Conservation (phyloP, 352 stramenopile species). For the Globisporangium nagaii region DNA sequence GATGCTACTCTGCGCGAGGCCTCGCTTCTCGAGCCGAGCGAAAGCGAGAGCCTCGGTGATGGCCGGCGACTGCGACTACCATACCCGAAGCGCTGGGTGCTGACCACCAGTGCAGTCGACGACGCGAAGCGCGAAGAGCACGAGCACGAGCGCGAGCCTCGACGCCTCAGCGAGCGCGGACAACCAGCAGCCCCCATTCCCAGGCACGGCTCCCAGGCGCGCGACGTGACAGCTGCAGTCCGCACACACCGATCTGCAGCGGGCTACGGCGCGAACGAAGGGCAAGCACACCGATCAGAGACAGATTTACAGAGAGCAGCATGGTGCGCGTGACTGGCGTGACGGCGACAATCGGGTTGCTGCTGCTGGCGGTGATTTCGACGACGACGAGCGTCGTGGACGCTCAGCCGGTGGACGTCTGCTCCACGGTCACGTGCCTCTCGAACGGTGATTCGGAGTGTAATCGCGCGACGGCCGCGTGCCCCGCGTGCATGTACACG, state of each 20-base stretch:
- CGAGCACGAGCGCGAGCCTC: background rate
- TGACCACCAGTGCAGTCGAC: background rate
- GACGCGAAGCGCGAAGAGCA: background rate
- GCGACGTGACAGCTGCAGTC: too few species aligned
- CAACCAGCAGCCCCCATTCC: too few species aligned
- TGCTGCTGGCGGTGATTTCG: too few species aligned
- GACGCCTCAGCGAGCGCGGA: background rate
- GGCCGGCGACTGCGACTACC: too few species aligned
- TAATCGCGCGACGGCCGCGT: slow-evolving; percentile 28
- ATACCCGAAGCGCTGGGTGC: too few species aligned
- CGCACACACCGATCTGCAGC: too few species aligned
- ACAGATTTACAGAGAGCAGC: background rate
- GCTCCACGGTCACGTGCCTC: slow-evolving; percentile 41
- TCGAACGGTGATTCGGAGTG: slow-evolving; percentile 52
- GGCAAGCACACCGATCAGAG: too few species aligned
- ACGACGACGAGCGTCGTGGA: background rate
- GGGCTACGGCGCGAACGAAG: too few species aligned
- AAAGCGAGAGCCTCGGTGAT: background rate
- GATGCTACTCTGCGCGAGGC: background rate
- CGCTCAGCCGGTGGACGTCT: slow-evolving; percentile 21
- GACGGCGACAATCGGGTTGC: background rate
- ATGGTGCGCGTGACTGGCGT: too few species aligned
- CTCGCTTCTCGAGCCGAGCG: background rate
- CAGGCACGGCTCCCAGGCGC: too few species aligned
- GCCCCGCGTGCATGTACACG: slow-evolving; percentile 63